phyloP scores from a whole-genome alignment of 2,329 filamentous ascomycete species.

The Westerdykella sp. region DNA sequence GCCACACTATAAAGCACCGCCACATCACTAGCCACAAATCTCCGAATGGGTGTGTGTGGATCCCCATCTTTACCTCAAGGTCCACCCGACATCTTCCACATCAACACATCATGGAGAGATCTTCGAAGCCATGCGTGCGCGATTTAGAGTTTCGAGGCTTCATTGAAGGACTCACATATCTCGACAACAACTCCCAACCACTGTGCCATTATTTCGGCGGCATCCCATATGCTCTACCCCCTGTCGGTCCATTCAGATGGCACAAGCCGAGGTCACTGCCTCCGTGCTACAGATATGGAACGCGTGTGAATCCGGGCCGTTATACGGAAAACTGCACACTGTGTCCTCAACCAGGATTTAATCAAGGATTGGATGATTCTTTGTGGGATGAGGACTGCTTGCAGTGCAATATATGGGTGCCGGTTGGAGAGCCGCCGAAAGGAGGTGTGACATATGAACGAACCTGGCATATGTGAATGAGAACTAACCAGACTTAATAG shows the following conservation, averaged over 20 bases:
- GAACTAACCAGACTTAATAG: conserved; percentile 16
- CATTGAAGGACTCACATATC: conserved; percentile 46
- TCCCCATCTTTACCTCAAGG: neutral
- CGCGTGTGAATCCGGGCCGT: conserved; percentile 41
- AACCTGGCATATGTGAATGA: neutral
- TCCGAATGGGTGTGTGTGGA: neutral
- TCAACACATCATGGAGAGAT: conserved; percentile 6
- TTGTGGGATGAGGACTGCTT: conserved; percentile 50
- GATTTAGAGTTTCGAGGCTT: conserved; percentile 43
- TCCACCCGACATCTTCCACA: neutral
- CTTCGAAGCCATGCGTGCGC: conserved; percentile 24
- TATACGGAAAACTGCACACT: conserved; percentile 39
- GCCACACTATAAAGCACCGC: neutral
- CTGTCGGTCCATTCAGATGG: conserved; percentile 44
- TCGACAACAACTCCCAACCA: conserved; percentile 23
- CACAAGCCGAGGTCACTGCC: conserved; percentile 45
- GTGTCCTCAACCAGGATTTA: conserved; percentile 46
- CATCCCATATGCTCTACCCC: conserved; percentile 51
- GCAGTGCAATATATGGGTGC: conserved; percentile 52
- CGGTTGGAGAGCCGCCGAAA: conserved; percentile 40
- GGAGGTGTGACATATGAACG: conserved; percentile 17
- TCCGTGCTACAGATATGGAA: conserved; percentile 47
- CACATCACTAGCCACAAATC: neutral
- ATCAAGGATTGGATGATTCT: conserved; percentile 12
- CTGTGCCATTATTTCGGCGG: conserved; percentile 51